Evolutionary conservation across 177 flowering plant species (phyloP).

Genomic region (Vitis hybrid): DNA sequence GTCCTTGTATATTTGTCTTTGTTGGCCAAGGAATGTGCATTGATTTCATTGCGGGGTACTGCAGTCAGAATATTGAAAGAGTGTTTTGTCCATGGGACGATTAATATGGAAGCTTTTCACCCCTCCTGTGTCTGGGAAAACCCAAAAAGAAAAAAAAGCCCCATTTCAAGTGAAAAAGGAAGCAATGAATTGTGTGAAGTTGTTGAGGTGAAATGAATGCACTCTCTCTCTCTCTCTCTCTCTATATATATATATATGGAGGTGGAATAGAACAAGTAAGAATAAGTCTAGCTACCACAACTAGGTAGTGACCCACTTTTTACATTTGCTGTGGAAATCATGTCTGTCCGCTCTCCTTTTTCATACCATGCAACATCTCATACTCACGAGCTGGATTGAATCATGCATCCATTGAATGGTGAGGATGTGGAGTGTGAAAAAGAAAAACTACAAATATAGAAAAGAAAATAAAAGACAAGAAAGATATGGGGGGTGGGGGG

Average conservation of each 20-base stretch:
- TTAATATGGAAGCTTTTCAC: conserved; percentile 10
- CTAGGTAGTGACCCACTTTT: neutral
- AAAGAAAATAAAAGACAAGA: too few relatives aligned
- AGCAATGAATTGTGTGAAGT: conserved; percentile 6
- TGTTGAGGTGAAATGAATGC: conserved; percentile 21
- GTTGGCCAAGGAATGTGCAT: conserved; percentile 31
- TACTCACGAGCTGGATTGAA: neutral
- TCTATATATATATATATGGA: too few relatives aligned
- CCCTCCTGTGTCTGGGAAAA: conserved; percentile 15
- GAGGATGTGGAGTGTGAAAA: neutral
- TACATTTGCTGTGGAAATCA: conserved; percentile 6
- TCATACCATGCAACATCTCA: neutral
- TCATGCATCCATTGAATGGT: conserved; percentile 8
- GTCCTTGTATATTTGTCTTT: conserved; percentile 28
- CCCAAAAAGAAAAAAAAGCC: neutral
- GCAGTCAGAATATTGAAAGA: conserved; percentile 12
- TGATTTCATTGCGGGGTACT: conserved; percentile 14
- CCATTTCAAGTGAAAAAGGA: neutral
- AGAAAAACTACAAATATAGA: neutral
- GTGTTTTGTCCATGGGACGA: conserved; percentile 18
- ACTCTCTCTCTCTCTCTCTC: neutral
- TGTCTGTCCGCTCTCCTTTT: neutral
- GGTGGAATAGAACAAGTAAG: too few relatives aligned
- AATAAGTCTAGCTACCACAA: neutral
- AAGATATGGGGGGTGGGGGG: too few relatives aligned